Evolutionary conservation across 2,329 filamentous ascomycete genomes (phyloP).

Genomic region (Cyphellophora attinorum): DNA sequence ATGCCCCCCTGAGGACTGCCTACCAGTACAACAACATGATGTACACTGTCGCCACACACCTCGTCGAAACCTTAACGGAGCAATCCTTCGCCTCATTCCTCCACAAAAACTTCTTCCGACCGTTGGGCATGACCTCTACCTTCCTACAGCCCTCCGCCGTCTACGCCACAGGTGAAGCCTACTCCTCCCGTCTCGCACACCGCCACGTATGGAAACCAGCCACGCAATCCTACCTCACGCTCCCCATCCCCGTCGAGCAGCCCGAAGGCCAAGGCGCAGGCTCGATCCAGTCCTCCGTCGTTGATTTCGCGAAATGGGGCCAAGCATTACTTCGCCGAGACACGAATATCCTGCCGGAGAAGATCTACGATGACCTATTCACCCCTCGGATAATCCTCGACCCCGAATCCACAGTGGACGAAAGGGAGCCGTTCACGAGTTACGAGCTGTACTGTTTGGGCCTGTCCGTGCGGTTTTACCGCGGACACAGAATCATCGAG

Average conservation of each 20-base stretch:
- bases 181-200: too few species aligned
- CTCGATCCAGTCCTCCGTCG: constrained; percentile 26
- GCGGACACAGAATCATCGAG: constrained; percentile 20
- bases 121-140: constrained; percentile 39
- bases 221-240: too few species aligned
- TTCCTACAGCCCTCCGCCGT: constrained; percentile 13
- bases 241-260: too few species aligned
- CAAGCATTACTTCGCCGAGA: constrained; percentile 22
- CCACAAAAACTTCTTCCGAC: constrained; percentile 32
- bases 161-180: too few species aligned
- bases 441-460: too few species aligned
- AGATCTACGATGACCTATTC: constrained; percentile 18
- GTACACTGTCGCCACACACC: constrained; percentile 35
- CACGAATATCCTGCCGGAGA: constrained; percentile 17
- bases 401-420: too few species aligned
- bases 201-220: too few species aligned
- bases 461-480: constrained; percentile 21
- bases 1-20: constrained; percentile 32
- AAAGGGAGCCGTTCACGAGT: too few species aligned
- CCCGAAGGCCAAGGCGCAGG: constrained; percentile 33
- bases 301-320: constrained; percentile 24
- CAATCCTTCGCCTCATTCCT: constrained; percentile 32
- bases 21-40: constrained; percentile 38
- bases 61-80: constrained; percentile 36
- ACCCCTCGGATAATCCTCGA: constrained; percentile 18